Conservation (phyloP, 108 stramenopile species). For the Discostella stelligeroides region DNA sequence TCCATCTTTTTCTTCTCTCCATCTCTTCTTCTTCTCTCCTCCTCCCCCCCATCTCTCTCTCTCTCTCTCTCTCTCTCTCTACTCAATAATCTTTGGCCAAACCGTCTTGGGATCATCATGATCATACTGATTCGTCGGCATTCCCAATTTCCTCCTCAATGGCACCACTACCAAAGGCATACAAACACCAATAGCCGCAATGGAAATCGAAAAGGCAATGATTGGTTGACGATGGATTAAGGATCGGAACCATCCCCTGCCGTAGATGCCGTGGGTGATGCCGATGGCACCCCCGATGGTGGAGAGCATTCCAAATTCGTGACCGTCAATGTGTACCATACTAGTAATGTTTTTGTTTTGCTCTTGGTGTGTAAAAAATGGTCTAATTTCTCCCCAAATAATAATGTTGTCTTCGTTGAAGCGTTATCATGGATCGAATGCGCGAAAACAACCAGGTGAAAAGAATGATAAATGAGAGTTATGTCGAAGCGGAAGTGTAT, state of each 20-base stretch:
- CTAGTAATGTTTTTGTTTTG: no score
- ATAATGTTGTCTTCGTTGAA: no score
- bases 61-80: conserved; percentile 4
- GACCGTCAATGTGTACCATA: conserved; percentile 83
- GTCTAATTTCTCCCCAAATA: no score
- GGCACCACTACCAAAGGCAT: conserved; percentile 77
- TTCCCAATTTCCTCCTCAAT: conserved; percentile 70
- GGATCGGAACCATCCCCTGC: conserved; percentile 77
- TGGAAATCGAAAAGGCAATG: conserved; percentile 67
- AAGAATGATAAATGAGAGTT: no score
- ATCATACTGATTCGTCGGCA: conserved; percentile 91
- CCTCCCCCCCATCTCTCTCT: background rate
- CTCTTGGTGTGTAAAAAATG: no score
- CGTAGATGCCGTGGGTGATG: conserved; percentile 67
- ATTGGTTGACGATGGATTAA: conserved; percentile 85
- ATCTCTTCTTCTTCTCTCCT: background rate
- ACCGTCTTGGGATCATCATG: conserved; percentile 56
- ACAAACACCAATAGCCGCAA: conserved; percentile 60
- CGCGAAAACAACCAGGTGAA: no score
- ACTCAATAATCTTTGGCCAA: conserved; percentile 69
- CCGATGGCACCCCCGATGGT: conserved; percentile 66
- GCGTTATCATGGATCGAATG: no score
- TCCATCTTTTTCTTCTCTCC: background rate
- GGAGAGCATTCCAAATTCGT: conserved; percentile 77
- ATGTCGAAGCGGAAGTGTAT: no score